Conservation (phyloP, 768 basidiomycete species). For the Pleurotus tuber-regium region DNA sequence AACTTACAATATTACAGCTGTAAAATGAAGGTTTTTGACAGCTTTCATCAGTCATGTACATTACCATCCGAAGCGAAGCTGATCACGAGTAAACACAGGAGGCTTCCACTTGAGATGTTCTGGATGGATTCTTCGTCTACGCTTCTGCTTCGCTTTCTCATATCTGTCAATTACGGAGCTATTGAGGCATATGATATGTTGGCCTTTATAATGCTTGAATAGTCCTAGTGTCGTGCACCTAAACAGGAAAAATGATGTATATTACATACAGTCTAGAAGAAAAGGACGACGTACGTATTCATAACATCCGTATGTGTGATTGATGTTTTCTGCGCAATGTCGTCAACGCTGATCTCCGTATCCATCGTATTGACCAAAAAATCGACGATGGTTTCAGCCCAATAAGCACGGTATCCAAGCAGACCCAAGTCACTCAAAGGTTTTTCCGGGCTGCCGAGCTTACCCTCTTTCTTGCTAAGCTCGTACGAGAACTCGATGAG, state of each 20-base stretch:
- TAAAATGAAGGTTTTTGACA: not conserved
- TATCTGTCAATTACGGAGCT: constrained; percentile 90
- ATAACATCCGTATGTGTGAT: constrained; percentile 96
- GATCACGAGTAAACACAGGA: constrained; percentile 87
- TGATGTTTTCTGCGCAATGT: constrained; percentile 92
- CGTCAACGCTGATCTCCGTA: constrained; percentile 88
- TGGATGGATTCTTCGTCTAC: constrained; percentile 73
- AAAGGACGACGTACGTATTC: constrained; percentile 79
- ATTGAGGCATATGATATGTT: constrained; percentile 89
- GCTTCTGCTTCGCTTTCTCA: constrained; percentile 79
- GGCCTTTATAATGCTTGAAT: constrained; percentile 95
- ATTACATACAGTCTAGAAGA: not conserved
- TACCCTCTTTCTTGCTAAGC: constrained; percentile 93
- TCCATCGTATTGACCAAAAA: constrained; percentile 73
- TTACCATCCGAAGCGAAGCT: constrained; percentile 75
- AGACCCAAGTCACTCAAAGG: constrained; percentile 93
- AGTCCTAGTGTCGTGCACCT: constrained; percentile 94
- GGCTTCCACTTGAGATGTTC: constrained; percentile 91
- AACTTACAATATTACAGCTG: constrained; percentile 8
- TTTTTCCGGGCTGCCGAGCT: constrained; percentile 96
- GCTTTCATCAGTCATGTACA: not conserved
- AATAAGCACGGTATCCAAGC: constrained; percentile 91
- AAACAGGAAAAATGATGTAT: constrained; percentile 9
- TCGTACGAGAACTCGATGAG: constrained; percentile 99
- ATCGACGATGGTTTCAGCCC: constrained; percentile 96